Conservation (phyloP, 176 grass and related monocot genomes). For the Aegilops umbellulata region DNA sequence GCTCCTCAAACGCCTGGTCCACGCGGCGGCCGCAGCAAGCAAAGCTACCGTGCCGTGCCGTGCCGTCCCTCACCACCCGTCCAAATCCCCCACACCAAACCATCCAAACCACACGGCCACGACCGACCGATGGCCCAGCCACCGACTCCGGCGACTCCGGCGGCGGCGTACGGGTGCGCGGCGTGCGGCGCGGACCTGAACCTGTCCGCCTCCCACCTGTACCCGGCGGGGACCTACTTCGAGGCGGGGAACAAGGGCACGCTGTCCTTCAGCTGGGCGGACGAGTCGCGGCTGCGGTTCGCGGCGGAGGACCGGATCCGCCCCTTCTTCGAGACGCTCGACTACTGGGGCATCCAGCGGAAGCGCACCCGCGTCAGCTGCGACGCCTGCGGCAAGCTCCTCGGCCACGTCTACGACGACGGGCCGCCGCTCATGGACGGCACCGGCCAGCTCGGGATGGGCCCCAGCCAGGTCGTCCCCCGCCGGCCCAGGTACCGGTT, state of each 20-base stretch:
- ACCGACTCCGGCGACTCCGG: background rate
- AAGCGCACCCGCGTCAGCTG: conserved; percentile 67
- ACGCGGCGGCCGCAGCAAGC: background rate
- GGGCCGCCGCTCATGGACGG: conserved; percentile 66
- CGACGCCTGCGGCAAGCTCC: conserved; percentile 55
- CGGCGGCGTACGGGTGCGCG: conserved; percentile 46
- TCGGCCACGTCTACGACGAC: conserved; percentile 91
- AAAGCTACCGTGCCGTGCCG: background rate
- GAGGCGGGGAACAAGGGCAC: conserved; percentile 94
- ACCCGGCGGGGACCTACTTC: conserved; percentile 63
- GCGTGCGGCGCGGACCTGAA: conserved; percentile 76
- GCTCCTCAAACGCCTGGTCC: background rate
- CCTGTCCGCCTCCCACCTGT: conserved; percentile 62
- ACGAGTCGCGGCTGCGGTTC: conserved; percentile 72
- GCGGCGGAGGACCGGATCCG: conserved; percentile 60
- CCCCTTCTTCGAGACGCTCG: conserved; percentile 81
- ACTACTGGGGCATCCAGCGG: conserved; percentile 92
- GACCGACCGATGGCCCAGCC: background rate
- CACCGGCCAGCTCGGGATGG: conserved; percentile 68
- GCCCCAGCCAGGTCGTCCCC: conserved; percentile 75
- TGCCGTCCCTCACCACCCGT: background rate
- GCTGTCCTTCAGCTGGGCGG: conserved; percentile 87
- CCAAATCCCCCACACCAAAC: background rate
- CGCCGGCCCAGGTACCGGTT: conserved; percentile 69
- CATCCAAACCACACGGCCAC: background rate